Conservation (phyloP, 1,139 yeast species). For the Taiozyma sp. region DNA sequence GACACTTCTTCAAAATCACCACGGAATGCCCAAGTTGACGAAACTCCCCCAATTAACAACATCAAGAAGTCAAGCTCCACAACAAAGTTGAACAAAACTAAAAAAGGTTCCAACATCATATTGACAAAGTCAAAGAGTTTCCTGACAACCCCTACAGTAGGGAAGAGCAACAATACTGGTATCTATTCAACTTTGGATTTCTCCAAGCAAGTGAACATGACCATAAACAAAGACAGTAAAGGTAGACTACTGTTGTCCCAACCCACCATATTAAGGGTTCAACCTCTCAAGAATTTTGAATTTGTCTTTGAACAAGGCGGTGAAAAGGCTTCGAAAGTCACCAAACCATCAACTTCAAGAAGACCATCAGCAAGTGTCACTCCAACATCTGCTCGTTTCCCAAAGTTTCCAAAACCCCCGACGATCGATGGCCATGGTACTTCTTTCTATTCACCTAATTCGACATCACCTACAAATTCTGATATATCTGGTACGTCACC, state of each 20-base stretch:
- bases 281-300: slow-evolving; percentile 19
- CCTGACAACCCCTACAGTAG: slow-evolving; percentile 7
- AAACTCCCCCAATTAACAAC: slow-evolving; percentile 7
- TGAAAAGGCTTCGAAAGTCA: slow-evolving; percentile 4
- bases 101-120: slow-evolving; percentile 13
- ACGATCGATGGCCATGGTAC: slow-evolving; percentile 13
- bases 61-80: slow-evolving; percentile 20
- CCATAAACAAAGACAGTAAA: neutral
- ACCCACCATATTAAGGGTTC: slow-evolving; percentile 7
- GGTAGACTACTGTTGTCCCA: neutral
- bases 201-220: slow-evolving; percentile 10
- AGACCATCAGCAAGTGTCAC: slow-evolving; percentile 17
- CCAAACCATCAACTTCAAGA: slow-evolving; percentile 10
- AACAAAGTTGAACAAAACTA: slow-evolving; percentile 16
- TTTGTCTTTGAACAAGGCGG: slow-evolving; percentile 22
- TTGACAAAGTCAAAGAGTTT: slow-evolving; percentile 23
- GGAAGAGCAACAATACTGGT: slow-evolving; percentile 8
- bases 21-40: neutral
- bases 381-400: slow-evolving; percentile 16
- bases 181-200: slow-evolving; percentile 22
- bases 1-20: slow-evolving; percentile 1
- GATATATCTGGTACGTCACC: slow-evolving; percentile 15
- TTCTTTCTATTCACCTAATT: slow-evolving; percentile 16
- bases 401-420: slow-evolving; percentile 18
- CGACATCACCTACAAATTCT: slow-evolving; percentile 22